Percentiles rank a stretch among this genome's conserved stretches.
Conservation (phyloP, 176 grass and related monocot species). For the Triticum monococcum region DNA sequence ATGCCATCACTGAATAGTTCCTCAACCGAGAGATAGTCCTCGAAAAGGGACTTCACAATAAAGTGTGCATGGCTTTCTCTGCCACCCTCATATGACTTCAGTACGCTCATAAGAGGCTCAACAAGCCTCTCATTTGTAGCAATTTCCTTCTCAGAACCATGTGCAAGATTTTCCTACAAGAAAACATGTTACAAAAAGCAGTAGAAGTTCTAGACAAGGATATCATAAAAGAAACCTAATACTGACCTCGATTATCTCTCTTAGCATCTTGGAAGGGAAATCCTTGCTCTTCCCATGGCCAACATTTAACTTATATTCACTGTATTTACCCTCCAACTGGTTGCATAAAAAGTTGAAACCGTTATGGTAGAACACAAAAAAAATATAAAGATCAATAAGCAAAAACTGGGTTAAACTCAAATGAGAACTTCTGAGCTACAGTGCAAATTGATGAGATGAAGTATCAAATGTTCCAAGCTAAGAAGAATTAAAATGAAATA, state of each 20-base stretch:
- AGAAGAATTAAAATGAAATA: neutral
- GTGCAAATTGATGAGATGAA: neutral
- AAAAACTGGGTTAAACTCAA: constrained; percentile 1
- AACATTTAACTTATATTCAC: constrained; percentile 53
- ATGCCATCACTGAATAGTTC: constrained; percentile 91
- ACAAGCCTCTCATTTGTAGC: constrained; percentile 86
- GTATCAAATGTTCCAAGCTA: neutral
- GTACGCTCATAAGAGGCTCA: constrained; percentile 71
- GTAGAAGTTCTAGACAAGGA: constrained; percentile 1
- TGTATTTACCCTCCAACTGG: constrained; percentile 85
- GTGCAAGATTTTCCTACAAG: constrained; percentile 61
- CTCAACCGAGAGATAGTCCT: constrained; percentile 86
- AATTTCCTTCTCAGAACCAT: constrained; percentile 69
- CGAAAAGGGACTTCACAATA: constrained; percentile 83
- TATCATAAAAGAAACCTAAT: constrained; percentile 3
- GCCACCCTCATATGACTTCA: constrained; percentile 94
- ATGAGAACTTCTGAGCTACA: neutral
- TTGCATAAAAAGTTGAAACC: constrained; percentile 38
- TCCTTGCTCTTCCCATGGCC: constrained; percentile 49
- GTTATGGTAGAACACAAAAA: constrained; percentile 12
- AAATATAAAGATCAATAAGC: neutral
- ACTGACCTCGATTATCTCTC: constrained; percentile 70
- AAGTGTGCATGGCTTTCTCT: constrained; percentile 87
- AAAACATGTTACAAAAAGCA: constrained; percentile 26
- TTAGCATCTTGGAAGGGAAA: constrained; percentile 77